These are phyloP conservation scores for Sporothrix euskadiensis DNA, from an alignment of 2,329 filamentous ascomycete genomes.

Conservation along the genomic window DNA sequence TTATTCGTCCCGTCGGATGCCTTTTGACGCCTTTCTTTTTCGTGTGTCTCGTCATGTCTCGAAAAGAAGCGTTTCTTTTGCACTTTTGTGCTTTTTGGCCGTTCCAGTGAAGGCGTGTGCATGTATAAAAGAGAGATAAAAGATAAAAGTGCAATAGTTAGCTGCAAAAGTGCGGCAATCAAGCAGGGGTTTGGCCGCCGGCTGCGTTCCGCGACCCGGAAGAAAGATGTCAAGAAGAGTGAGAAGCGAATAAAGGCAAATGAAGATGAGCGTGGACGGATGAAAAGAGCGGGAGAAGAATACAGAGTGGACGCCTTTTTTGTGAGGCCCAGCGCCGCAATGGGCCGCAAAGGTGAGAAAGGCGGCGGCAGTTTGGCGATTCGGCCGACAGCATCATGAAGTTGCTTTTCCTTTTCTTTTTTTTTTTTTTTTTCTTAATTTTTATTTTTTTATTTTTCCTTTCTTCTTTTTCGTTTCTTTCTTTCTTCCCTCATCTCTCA, in stretches of 20 bases:
- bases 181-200: neutral
- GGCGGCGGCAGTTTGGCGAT: neutral
- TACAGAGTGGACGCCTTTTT: neutral
- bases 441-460: neutral
- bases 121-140: neutral
- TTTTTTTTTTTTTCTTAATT: neutral
- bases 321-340: neutral
- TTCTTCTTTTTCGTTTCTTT: neutral
- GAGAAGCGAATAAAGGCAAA: neutral
- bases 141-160: neutral
- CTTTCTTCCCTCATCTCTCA: neutral
- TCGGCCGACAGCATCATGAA: constrained; percentile 1
- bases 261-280: too few species aligned
- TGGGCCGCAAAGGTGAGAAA: neutral
- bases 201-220: constrained; percentile 3
- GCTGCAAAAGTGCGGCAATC: neutral
- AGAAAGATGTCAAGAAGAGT: neutral
- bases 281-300: neutral
- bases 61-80: neutral
- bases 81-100: neutral
- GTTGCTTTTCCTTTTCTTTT: neutral
- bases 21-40: neutral
- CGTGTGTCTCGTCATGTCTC: neutral
- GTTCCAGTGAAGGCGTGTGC: neutral
- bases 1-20: neutral